A percentile compares a stretch with the other conserved stretches of the same genome.
These are phyloP conservation scores for Oryza officinalis DNA, from an alignment of 176 grass and related monocot genomes.

Conservation along the genomic window DNA sequence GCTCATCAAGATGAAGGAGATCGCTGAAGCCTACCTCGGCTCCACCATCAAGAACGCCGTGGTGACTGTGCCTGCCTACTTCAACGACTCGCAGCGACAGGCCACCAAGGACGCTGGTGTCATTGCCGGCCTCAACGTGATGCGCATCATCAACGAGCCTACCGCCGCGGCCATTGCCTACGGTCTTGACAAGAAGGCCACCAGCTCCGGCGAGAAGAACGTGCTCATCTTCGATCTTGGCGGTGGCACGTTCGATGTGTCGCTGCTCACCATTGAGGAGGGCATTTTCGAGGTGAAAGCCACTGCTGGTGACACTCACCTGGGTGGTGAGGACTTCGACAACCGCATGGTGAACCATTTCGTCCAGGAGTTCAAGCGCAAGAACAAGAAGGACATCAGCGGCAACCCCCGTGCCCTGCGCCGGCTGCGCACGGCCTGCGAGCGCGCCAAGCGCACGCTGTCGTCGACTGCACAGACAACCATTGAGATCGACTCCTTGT, in stretches of 20 bases:
- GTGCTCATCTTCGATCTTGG: conserved; percentile 88
- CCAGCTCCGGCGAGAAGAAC: conserved; percentile 70
- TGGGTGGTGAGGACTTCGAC: conserved; percentile 87
- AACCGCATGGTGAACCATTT: conserved; percentile 94
- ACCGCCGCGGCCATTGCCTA: conserved; percentile 85
- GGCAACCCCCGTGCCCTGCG: conserved; percentile 77
- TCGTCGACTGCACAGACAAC: conserved; percentile 91
- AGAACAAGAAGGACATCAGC: conserved; percentile 80
- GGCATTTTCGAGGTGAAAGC: conserved; percentile 97
- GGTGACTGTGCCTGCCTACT: conserved; percentile 84
- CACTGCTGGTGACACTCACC: conserved; percentile 90
- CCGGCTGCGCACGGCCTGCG: conserved; percentile 72
- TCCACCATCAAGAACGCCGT: conserved; percentile 85
- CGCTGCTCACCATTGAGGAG: conserved; percentile 86
- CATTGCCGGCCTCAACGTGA: conserved; percentile 80
- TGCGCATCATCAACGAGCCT: conserved; percentile 91
- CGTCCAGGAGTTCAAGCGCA: conserved; percentile 84
- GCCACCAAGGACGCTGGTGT: conserved; percentile 85
- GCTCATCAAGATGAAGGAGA: conserved; percentile 87
- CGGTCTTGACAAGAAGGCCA: conserved; percentile 85
- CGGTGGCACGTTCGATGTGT: conserved; percentile 86
- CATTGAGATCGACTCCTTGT: conserved; percentile 90
- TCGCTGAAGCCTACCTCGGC: conserved; percentile 83
- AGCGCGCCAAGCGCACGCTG: conserved; percentile 86
- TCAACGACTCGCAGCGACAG: conserved; percentile 89